Percentiles rank a stretch among this genome's conserved stretches.
phyloP scores from a whole-genome alignment of 441 rosid genomes.

The Geranium incanum region DNA sequence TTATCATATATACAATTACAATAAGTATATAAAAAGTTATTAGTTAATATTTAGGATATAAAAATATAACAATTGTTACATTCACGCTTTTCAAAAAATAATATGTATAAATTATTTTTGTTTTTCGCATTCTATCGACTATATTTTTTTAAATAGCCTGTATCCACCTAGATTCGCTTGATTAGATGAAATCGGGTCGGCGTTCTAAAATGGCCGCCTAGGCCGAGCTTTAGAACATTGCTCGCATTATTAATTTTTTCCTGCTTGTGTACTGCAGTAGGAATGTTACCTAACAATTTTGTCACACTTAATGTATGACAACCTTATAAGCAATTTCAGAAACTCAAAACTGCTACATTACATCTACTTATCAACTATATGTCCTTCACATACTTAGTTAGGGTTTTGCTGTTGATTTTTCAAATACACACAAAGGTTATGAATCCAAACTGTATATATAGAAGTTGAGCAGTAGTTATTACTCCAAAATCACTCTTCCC shows the following conservation, averaged over 20 bases:
- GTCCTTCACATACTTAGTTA: not conserved
- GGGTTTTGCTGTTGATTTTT: not conserved
- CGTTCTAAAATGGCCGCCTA: no score
- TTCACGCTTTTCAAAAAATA: no score
- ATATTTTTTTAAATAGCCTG: no score
- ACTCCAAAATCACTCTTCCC: not conserved
- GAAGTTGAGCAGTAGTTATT: not conserved
- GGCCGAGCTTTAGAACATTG: not conserved
- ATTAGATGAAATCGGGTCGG: no score
- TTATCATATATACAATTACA: no score
- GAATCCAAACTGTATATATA: not conserved
- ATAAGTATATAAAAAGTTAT: no score
- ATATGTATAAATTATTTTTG: no score
- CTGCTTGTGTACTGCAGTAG: not conserved
- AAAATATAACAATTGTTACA: no score
- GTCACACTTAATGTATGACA: not conserved
- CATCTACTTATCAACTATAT: not conserved
- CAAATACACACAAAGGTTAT: not conserved
- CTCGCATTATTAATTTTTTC: not conserved
- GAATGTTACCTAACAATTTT: not conserved
- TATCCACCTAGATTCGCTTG: no score
- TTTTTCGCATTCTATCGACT: no score
- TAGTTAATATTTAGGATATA: no score
- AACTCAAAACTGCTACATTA: not conserved
- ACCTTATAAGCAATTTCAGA: not conserved